phyloP scores from a whole-genome alignment of 2,329 filamentous ascomycete genomes.

The Dryadomyces quercivorus region DNA sequence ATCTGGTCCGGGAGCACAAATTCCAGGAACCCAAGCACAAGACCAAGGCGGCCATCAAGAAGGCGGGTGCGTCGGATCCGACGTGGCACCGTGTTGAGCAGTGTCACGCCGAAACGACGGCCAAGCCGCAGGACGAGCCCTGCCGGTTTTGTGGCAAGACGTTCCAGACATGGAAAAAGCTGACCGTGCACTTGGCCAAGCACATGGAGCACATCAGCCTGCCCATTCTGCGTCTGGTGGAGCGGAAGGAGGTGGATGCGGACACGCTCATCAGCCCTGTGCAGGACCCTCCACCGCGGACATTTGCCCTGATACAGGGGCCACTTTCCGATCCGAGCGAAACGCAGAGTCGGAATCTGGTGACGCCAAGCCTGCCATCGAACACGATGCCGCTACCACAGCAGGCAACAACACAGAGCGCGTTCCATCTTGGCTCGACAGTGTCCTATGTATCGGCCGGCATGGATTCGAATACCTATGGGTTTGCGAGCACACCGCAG shows the following conservation, averaged over 20 bases:
- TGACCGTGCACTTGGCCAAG: conserved; percentile 85
- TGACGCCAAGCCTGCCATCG: conserved; percentile 3
- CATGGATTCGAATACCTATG: not conserved
- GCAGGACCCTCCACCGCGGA: conserved; percentile 38
- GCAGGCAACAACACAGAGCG: not conserved
- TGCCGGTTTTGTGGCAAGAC: conserved; percentile 79
- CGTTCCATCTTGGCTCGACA: conserved; percentile 4
- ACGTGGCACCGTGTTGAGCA: conserved; percentile 69
- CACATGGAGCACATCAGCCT: conserved; percentile 90
- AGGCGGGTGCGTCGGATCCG: conserved; percentile 42
- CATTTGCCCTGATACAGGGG: conserved; percentile 14
- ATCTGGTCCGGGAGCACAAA: conserved; percentile 85
- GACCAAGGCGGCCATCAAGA: conserved; percentile 59
- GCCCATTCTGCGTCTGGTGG: conserved; percentile 56
- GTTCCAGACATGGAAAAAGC: conserved; percentile 80
- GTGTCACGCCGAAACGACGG: conserved; percentile 59
- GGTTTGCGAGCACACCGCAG: not conserved
- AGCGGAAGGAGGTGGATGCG: conserved; percentile 31
- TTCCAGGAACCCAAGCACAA: conserved; percentile 71
- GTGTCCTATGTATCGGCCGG: not conserved
- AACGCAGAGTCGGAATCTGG: not conserved
- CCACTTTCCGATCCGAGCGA: not conserved
- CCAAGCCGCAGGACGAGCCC: conserved; percentile 58
- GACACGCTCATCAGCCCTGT: conserved; percentile 59
- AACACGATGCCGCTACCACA: conserved; percentile 1